Base-by-base conservation (phyloP, 139 green algal genomes). In the Protoeuglena noctilucae region DNA sequence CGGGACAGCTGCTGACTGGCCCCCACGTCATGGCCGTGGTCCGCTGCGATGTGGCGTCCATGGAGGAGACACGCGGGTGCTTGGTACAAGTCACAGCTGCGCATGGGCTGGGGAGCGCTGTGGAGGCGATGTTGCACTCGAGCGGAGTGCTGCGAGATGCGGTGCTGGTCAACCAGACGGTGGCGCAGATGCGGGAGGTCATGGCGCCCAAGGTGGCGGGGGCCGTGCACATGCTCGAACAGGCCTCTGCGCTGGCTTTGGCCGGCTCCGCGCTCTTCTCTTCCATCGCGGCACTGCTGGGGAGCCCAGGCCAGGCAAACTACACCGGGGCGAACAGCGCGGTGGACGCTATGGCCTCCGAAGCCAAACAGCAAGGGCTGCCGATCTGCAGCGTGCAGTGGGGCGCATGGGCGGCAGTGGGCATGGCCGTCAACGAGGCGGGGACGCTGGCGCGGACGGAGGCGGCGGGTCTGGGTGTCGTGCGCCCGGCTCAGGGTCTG, bases 341-440 rank as follows among this genome's bases (percentile, higher is more conserved):
- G 1, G 59, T 86, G 46, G 78, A 86, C 48, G 54, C 27, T 0
- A 23, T 68, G 3, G 65, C 72, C 6, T 16, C 5, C 9, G 24
- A 51, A 47, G 22, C 51, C 9, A 22, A 56, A 18, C 4, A 28
- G 3, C 47, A 28, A 2, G 74, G 77, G 22, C 1, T 69, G 16
- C 19, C 12, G 60, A 67, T 48, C 63, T 12, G 63, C 56, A 78
- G 65, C 41, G 50, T 91, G 43, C 86, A 95, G 64, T 95, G 85
- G 85, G 86, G 85, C 29, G 86, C 85, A 17, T 95, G 85, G 86
- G 68, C 59, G 2, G 77, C 75, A 26, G 72, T 64, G 3, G 85
- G 85, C 55, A 94, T 94, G 85, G 85, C 85, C 12, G 63, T 68
- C 1, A 23, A 29, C 4, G 73, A 76, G 41, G 69, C 75, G 2